Evolutionary conservation across 768 basidiomycete genomes (phyloP), one percentile per base, ranked within the genome.

Genomic region (Chiua virens): DNA sequence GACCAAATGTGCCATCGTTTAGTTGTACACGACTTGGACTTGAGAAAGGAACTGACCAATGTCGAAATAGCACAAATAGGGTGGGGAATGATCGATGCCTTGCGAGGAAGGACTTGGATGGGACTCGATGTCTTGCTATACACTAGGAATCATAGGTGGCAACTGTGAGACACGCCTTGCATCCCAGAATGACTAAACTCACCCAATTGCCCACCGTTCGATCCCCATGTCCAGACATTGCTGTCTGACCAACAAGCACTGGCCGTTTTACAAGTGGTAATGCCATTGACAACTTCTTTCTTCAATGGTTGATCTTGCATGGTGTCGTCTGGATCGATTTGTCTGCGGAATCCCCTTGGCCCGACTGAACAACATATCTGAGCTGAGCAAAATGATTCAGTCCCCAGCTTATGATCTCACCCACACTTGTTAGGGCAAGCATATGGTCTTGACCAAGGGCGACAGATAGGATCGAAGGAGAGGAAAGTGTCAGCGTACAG

Each of bases 361-460:
- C 65, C 2, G 72, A 57, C 54, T 98, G 92, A 4, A 96, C 76
- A 4, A 81, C 71, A 58, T 97, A 97, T 10, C 96, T 95, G 7
- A 97, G 79, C 62, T 98, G 95, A 4, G 82, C 75, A 65, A 94
- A 96, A 15, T 92, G 81, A 57, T 94, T 95, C 25, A 91, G 70
- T 14, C 92, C 97, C 92, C 94, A 98, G 21, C 86, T 92, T 35
- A 86, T 80, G 3, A n/a, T n/a, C n/a, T n/a, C n/a, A n/a, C n/a
- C n/a, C n/a, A n/a, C n/a, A n/a, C n/a, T n/a, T n/a, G n/a, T n/a
- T n/a, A n/a, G n/a, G n/a, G n/a, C n/a, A n/a, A n/a, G n/a, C n/a
- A n/a, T n/a, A n/a, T n/a, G n/a, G n/a, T n/a, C n/a, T n/a, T n/a
- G n/a, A n/a, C n/a, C n/a, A n/a, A n/a, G n/a, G n/a, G n/a, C n/a